These are phyloP conservation scores for Karstenula rhodostoma DNA, from an alignment of 2,329 filamentous ascomycete genomes.

Conservation along the genomic window DNA sequence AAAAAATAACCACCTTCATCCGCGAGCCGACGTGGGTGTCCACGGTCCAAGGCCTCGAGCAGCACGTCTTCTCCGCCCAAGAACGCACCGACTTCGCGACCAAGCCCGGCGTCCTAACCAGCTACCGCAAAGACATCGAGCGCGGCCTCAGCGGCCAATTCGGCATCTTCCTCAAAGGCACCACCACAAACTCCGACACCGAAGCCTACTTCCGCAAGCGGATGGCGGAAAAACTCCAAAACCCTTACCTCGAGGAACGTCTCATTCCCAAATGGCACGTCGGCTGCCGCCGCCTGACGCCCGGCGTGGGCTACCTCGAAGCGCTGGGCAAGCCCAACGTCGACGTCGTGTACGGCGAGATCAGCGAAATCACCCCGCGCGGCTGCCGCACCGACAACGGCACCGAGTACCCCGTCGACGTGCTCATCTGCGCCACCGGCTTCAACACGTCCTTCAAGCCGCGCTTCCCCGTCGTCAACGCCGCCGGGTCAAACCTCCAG, in stretches of 20 bases:
- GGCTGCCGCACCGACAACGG: conserved; percentile 51
- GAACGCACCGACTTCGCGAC: conserved; percentile 54
- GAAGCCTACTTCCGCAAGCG: conserved; percentile 56
- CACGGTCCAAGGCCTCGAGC: conserved; percentile 54
- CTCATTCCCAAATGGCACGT: conserved; percentile 46
- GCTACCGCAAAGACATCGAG: conserved; percentile 57
- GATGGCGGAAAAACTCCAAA: conserved; percentile 52
- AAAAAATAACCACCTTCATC: conserved; percentile 60
- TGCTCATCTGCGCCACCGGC: conserved; percentile 48
- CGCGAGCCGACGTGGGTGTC: conserved; percentile 61
- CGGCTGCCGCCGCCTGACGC: conserved; percentile 55
- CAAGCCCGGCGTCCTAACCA: conserved; percentile 50
- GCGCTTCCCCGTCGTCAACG: conserved; percentile 55
- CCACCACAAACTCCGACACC: conserved; percentile 51
- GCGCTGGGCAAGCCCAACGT: conserved; percentile 53
- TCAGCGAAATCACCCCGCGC: conserved; percentile 42
- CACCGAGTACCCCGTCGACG: conserved; percentile 45
- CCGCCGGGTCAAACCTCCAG: conserved; percentile 51
- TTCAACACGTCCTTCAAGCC: conserved; percentile 54
- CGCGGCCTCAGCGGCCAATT: conserved; percentile 58
- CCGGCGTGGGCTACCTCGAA: conserved; percentile 55
- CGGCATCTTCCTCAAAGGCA: conserved; percentile 56
- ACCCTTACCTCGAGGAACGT: conserved; percentile 42
- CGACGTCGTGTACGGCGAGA: conserved; percentile 51
- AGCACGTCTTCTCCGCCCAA: conserved; percentile 53